phyloP scores from a whole-genome alignment of 2,329 filamentous ascomycete genomes.

The Ophiognomonia clavigignenti-juglandacearum region DNA sequence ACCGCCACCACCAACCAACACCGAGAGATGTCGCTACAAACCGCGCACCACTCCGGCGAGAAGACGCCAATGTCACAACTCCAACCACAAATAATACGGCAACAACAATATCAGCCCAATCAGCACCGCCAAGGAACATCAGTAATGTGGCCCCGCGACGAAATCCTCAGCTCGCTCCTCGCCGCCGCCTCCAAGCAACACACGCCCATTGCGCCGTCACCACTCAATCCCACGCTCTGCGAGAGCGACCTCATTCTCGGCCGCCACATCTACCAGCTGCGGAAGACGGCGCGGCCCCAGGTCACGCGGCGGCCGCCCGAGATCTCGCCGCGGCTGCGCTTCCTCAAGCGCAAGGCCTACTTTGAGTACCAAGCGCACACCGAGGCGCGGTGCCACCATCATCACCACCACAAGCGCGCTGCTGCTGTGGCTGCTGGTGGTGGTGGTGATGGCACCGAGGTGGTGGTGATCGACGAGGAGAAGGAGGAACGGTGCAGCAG shows the following conservation, averaged over 20 bases:
- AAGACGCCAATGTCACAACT: no score
- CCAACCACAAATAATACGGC: no score
- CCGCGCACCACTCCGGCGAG: no score
- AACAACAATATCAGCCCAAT: no score
- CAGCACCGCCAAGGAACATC: background rate
- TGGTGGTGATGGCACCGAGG: background rate
- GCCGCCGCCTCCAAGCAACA: constrained; percentile 13
- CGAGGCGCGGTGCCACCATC: background rate
- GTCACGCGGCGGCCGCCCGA: constrained; percentile 9
- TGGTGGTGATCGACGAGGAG: background rate
- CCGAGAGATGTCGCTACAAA: constrained; percentile 1
- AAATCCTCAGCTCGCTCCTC: constrained; percentile 7
- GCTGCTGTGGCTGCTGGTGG: background rate
- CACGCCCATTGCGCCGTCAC: constrained; percentile 12
- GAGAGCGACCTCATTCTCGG: constrained; percentile 6
- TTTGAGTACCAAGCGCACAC: background rate
- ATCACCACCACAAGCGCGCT: constrained; percentile 6
- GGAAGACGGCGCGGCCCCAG: constrained; percentile 4
- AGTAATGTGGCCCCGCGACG: constrained; percentile 4
- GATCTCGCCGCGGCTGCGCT: constrained; percentile 9
- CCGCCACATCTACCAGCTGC: constrained; percentile 3
- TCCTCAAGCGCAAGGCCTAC: constrained; percentile 2
- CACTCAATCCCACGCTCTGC: constrained; percentile 10
- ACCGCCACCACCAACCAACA: background rate
- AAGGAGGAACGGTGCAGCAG: background rate